Conservation (phyloP, 2,329 filamentous ascomycete genomes). For the Aphanoascus verrucosus region DNA sequence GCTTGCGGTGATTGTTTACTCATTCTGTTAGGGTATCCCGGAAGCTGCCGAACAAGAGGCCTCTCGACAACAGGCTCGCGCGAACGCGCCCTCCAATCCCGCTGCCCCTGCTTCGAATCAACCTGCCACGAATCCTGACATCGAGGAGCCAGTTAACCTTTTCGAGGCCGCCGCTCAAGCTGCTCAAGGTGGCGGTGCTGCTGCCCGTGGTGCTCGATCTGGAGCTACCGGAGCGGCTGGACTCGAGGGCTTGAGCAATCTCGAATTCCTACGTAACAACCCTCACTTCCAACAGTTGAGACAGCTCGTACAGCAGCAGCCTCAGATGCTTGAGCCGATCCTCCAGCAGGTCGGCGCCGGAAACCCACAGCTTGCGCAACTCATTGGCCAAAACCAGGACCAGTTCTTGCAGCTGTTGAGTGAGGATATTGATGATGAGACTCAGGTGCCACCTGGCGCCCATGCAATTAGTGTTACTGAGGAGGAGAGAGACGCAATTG, state of each 20-base stretch:
- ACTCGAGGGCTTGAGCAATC: conserved; percentile 50
- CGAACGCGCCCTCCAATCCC: conserved; percentile 35
- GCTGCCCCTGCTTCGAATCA: conserved; percentile 29
- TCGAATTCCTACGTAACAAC: conserved; percentile 91
- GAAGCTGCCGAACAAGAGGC: conserved; percentile 62
- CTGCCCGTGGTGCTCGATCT: conserved; percentile 19
- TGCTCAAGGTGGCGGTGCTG: conserved; percentile 37
- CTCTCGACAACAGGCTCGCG: conserved; percentile 17
- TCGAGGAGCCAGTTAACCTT: conserved; percentile 64
- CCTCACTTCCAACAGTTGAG: conserved; percentile 96
- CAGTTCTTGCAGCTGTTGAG: conserved; percentile 85
- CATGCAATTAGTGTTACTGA: conserved; percentile 69
- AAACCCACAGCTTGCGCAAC: conserved; percentile 84
- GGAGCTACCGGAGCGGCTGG: conserved; percentile 18
- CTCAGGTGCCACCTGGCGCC: conserved; percentile 65
- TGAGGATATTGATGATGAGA: conserved; percentile 77
- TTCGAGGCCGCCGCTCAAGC: conserved; percentile 87
- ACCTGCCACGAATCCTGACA: conserved; percentile 26
- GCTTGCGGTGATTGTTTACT: not conserved
- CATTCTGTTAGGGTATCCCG: conserved; percentile 65
- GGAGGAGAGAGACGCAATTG: conserved; percentile 93
- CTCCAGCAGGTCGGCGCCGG: conserved; percentile 89
- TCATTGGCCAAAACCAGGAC: conserved; percentile 85
- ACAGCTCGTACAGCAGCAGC: conserved; percentile 93
- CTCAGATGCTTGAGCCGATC: conserved; percentile 96